Base-by-base conservation (phyloP, 2,329 filamentous ascomycete species). In the Penicillium palitans region DNA sequence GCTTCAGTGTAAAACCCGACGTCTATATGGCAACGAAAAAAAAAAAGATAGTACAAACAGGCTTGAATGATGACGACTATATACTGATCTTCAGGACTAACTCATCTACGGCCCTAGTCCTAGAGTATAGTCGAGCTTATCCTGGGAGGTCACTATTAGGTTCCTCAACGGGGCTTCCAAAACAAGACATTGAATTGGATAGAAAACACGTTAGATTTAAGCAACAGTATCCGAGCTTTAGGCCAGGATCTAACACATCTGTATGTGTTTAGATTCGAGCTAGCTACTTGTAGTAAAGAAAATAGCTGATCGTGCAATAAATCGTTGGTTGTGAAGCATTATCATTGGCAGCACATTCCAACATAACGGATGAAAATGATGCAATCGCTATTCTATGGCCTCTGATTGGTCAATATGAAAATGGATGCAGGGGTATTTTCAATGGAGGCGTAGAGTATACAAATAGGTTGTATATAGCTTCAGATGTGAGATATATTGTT, bases 281-380 rank as follows among this genome's bases (percentile, higher is more conserved):
- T 53, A 53, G 27, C 51, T 46, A 25, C 7, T 53, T 46, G 4
- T 35, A 37, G 51, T 46, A 15, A 45, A 12, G 17, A 25, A 10
- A 4, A 19, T n/a, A n/a, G 39, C 8, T 8, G 8, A 31, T 33
- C 25, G 5, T 13, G 24, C 24, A 21, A 10, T 8, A 21, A 3
- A 47, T 9, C 17, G 31, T 48, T 29, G n/a, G 8, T 13, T 8
- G 17, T 13, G 17, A 41, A 25, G 13, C 1, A 33, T 31, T 44
- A n/a, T 35, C 21, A 62, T 63, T 63, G 62, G 61, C 47, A 58
- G 59, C 10, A 7, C n/a, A 52, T 63, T 41, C 15, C 60, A 51
- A 58, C 63, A 66, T 66, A 51, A 24, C 13, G 31, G 19, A 44
- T 24, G 6, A 3, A 41, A 33, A 66, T 65, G 62, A 55, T 60